A percentile compares a stretch with the other conserved stretches of the same genome.
These are phyloP conservation scores for Rhodofomes roseus DNA, from an alignment of 1,284 basidiomycete genomes.

Conservation along the genomic window DNA sequence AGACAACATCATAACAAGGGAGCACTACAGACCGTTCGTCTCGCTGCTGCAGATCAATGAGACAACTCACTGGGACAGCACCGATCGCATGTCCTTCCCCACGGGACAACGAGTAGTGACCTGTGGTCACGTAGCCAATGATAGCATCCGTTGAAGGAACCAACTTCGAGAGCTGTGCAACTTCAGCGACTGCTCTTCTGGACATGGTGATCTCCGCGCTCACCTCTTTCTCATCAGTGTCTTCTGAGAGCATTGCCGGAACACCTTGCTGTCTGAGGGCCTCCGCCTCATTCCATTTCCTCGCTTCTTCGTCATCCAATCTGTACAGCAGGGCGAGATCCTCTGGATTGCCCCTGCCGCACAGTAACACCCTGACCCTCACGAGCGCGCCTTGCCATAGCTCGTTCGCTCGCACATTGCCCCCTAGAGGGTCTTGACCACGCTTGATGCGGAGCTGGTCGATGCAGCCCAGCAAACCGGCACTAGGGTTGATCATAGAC, in stretches of 20 bases:
- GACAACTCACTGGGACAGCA: constrained; percentile 53
- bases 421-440: constrained; percentile 36
- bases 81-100: constrained; percentile 76
- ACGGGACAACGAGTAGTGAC: constrained; percentile 72
- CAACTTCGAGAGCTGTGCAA: constrained; percentile 42
- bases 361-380: constrained; percentile 56
- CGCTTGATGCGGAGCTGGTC: constrained; percentile 59
- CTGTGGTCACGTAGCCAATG: constrained; percentile 80
- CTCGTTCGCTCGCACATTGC: constrained; percentile 32
- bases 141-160: constrained; percentile 40
- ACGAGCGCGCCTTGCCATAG: constrained; percentile 61
- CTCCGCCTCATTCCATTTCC: constrained; percentile 38
- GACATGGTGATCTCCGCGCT: constrained; percentile 10
- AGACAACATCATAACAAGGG: not conserved
- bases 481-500: constrained; percentile 37
- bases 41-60: constrained; percentile 52
- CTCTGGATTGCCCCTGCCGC: constrained; percentile 66
- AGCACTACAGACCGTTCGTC: constrained; percentile 38
- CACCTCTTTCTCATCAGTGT: constrained; percentile 41
- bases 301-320: constrained; percentile 48
- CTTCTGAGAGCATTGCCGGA: constrained; percentile 8
- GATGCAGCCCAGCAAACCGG: constrained; percentile 48
- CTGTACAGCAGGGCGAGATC: constrained; percentile 72
- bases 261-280: constrained; percentile 26
- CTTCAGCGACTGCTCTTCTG: not conserved